These are phyloP conservation scores for Saitozyma podzolica DNA, from an alignment of 768 basidiomycete species.

Conservation along the genomic window DNA sequence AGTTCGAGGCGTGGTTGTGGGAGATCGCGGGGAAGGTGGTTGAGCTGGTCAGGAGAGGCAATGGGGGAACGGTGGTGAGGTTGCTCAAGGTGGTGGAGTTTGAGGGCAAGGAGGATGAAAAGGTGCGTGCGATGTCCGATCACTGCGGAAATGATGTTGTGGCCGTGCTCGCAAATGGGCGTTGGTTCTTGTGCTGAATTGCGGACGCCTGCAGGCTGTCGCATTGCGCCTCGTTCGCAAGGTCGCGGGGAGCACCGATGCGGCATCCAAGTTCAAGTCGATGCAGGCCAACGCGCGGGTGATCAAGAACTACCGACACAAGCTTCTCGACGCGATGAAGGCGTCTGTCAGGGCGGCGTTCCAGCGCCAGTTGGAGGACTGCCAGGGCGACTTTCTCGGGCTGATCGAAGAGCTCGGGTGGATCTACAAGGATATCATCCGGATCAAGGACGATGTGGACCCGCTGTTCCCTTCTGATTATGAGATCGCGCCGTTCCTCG, in stretches of 20 bases:
- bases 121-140: conserved; percentile 58
- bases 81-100: conserved; percentile 90
- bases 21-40: conserved; percentile 53
- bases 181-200: conserved; percentile 9
- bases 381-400: conserved; percentile 64
- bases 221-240: conserved; percentile 93
- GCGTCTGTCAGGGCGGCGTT: conserved; percentile 74
- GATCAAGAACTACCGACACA: conserved; percentile 92
- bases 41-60: conserved; percentile 69
- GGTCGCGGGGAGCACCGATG: conserved; percentile 77
- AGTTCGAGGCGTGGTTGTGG: conserved; percentile 82
- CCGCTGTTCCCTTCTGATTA: conserved; percentile 90
- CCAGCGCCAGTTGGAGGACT: conserved; percentile 64
- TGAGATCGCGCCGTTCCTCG: conserved; percentile 77
- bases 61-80: conserved; percentile 84
- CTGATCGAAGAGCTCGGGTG: conserved; percentile 80
- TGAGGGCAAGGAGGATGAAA: conserved; percentile 91
- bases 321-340: conserved; percentile 75
- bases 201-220: conserved; percentile 64
- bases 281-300: conserved; percentile 89
- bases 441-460: conserved; percentile 85
- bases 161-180: background rate
- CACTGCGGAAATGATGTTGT: too few species aligned
- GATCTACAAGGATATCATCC: conserved; percentile 92
- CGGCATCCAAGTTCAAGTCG: conserved; percentile 88